Evolutionary conservation across 2,329 filamentous ascomycete species (phyloP).

Genomic region (Alternaria sp.): DNA sequence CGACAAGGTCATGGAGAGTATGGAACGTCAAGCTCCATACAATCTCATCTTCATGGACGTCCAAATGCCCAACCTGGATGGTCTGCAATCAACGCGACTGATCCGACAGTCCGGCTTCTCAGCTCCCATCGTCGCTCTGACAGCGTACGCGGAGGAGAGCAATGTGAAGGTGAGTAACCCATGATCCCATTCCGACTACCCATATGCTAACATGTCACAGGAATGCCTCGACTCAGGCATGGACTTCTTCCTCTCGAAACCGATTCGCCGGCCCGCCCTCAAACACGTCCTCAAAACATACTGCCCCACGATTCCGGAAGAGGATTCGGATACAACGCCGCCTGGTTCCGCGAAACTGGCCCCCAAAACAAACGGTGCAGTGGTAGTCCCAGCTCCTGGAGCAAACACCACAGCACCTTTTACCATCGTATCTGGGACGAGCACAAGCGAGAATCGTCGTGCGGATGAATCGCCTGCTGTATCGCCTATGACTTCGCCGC

Average conservation of each 20-base stretch:
- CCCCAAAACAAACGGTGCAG: constrained; percentile 20
- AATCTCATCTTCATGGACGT: constrained; percentile 97
- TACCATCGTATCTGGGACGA: constrained; percentile 10
- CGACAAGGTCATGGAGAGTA: constrained; percentile 82
- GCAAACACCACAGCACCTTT: constrained; percentile 13
- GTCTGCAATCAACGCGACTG: constrained; percentile 82
- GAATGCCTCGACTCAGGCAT: constrained; percentile 82
- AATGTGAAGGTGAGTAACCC: constrained; percentile 76
- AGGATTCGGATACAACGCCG: constrained; percentile 53
- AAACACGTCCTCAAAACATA: constrained; percentile 85
- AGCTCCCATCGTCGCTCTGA: constrained; percentile 88
- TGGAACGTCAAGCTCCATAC: constrained; percentile 76
- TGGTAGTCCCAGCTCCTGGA: constrained; percentile 1
- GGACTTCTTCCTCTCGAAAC: constrained; percentile 83
- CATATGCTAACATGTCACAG: constrained; percentile 30
- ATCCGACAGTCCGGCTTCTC: constrained; percentile 88
- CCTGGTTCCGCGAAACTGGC: constrained; percentile 5
- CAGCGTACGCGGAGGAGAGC: constrained; percentile 88
- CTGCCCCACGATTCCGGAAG: constrained; percentile 81
- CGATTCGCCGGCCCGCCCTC: constrained; percentile 81
- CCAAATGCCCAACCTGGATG: constrained; percentile 92
- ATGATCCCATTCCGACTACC: neutral
- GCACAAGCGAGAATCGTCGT: constrained; percentile 6
- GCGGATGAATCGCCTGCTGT: constrained; percentile 19
- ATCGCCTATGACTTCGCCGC: constrained; percentile 20